A percentile compares a stretch with the other conserved stretches of the same genome.
These are phyloP conservation scores for Ehretia macrophylla DNA, from an alignment of 257 asterid genomes.

Conservation along the genomic window DNA sequence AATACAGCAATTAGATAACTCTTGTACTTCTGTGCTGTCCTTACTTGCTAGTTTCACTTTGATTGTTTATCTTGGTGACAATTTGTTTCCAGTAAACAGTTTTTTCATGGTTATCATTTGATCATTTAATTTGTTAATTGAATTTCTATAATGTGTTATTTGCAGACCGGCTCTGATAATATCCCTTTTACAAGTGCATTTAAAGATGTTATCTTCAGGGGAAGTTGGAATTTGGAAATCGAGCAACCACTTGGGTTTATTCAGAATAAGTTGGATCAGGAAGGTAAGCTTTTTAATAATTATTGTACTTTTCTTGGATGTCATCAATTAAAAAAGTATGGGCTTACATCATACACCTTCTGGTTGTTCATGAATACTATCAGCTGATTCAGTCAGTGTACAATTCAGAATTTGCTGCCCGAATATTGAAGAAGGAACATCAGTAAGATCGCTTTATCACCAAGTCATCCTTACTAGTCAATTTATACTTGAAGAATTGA, in stretches of 20 bases:
- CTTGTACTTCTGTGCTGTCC: too few relatives aligned
- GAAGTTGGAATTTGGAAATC: slow-evolving; percentile 36
- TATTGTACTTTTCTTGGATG: slow-evolving; percentile 6
- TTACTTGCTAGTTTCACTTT: too few relatives aligned
- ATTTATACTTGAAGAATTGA: not conserved
- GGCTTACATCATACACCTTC: slow-evolving; percentile 12
- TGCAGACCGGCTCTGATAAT: slow-evolving; percentile 85
- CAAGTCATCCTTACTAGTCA: slow-evolving; percentile 6
- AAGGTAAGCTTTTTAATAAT: slow-evolving; percentile 37
- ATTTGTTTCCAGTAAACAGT: not conserved
- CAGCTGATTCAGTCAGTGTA: slow-evolving; percentile 60
- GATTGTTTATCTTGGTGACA: too few relatives aligned
- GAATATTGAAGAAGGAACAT: slow-evolving; percentile 57
- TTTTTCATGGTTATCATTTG: too few relatives aligned
- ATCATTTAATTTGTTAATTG: not conserved
- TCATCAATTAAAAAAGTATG: slow-evolving; percentile 1
- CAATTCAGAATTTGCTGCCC: slow-evolving; percentile 92
- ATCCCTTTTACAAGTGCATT: slow-evolving; percentile 89
- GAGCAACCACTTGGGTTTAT: slow-evolving; percentile 45
- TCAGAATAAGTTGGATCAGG: slow-evolving; percentile 32
- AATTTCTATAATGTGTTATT: slow-evolving; percentile 8
- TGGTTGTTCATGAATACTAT: slow-evolving; percentile 14
- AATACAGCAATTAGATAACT: too few relatives aligned
- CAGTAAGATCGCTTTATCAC: slow-evolving; percentile 44
- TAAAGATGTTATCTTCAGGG: slow-evolving; percentile 70